Percentiles rank a stretch among this genome's conserved stretches.
These are phyloP conservation scores for Termitomyces sp. DNA, from an alignment of 768 basidiomycete genomes.

Conservation along the genomic window DNA sequence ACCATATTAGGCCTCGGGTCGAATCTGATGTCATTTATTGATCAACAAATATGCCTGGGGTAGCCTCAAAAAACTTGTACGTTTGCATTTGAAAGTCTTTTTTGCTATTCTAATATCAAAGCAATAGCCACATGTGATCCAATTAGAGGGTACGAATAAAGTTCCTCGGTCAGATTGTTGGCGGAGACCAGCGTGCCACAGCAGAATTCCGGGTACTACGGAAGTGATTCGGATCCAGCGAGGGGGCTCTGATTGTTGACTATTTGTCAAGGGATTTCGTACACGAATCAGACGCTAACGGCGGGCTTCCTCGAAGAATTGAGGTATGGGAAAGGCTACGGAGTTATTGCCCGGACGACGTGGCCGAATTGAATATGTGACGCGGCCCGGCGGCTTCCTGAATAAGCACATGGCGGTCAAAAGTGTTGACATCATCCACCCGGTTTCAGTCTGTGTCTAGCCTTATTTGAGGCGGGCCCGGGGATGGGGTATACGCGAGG, in stretches of 20 bases:
- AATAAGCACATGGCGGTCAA: not conserved
- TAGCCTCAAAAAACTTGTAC: not conserved
- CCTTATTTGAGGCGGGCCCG: not conserved
- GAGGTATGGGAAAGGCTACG: no score
- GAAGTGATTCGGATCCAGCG: not conserved
- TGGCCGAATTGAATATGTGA: not conserved
- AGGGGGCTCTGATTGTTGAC: not conserved
- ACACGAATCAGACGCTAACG: no score
- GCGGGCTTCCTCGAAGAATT: not conserved
- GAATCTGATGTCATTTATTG: not conserved
- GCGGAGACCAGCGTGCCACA: not conserved
- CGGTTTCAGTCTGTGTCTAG: slow-evolving; percentile 5
- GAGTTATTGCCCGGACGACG: not conserved
- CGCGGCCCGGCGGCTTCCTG: not conserved
- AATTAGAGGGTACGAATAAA: not conserved
- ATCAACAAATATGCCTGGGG: not conserved
- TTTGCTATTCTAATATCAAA: no score
- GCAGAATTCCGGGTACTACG: not conserved
- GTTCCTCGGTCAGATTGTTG: not conserved
- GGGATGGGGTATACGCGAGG: not conserved
- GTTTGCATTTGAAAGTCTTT: no score
- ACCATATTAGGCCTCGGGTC: not conserved
- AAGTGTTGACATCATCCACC: slow-evolving; percentile 7
- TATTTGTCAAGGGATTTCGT: not conserved
- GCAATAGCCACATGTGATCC: not conserved